Evolutionary conservation across 2,329 filamentous ascomycete species (phyloP), one percentile per base, ranked within the genome.

Genomic region (Xylariales sp.): DNA sequence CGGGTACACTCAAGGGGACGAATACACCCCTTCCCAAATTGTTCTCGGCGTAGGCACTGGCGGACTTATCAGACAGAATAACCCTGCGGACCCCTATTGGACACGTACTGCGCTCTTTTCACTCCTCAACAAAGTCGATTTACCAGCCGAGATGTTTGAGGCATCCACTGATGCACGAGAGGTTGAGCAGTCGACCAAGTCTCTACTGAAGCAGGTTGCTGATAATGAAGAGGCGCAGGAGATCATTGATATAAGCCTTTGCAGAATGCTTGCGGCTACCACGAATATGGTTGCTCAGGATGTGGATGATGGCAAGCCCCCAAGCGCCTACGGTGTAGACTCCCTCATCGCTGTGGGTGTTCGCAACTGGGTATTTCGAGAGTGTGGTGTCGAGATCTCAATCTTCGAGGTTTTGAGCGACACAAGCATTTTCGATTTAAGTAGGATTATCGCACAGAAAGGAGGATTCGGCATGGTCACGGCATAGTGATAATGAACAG

Each of bases 41-140:
- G 59, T 72, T n/a, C 65, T 72, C 15, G 70, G 72, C 6, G 66
- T 76, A 11, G 73, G 74, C 10, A 76, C 73, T 1, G 74, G 74
- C 14, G 74, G 74, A 1, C 59, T 77, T 13, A 63, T 73, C 11
- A 54, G 55, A 5, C 74, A 78, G 46, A 77, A 75, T 50, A 58
- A 66, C 37, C 67, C 70, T 1, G 59, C 65, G 0, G 73, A 77
- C 42, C 71, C 74, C 1, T 78, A 74, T 53, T 78, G 73, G 72
- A 62, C 68, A 8, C 65, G 63, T 5, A 70, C 69, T 0, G 63
- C 70, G 1, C 56, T 74, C 25, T 77, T 72, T 41, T 55, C 63
- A 3, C 62, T 67, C 37, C 62, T 78, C 30, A 69, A 70, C 41
- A 51, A 66, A 17, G 56, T 76, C 4, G 73, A 77, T 48, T 55